Base-by-base conservation (phyloP, 108 stramenopile genomes). In the Conticribra weissflogii region DNA sequence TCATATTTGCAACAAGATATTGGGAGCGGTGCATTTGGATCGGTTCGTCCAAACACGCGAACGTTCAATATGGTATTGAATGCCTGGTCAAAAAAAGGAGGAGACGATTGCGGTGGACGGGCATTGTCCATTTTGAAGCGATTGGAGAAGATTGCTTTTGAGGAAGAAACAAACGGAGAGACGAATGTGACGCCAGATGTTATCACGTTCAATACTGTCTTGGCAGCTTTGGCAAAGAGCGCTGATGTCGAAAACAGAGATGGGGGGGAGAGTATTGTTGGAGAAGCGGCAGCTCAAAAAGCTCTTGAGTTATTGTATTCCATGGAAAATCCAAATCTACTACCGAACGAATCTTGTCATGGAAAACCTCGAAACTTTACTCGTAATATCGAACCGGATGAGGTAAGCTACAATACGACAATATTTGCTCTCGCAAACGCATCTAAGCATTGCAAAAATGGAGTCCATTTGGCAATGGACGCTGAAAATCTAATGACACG, bases 401-500 rank as follows among this genome's bases (percentile, higher is more conserved):
- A 25, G 34, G 73, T 78, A 18, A 59, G 66, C 17, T 78, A 78
- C 57, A 78, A 58, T 22, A 73, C 76, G 7, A 68, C 76, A 25
- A 78, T 78, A 17, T 19, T 55, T n/a, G 76, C 76, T 45, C 67
- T 73, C 24, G 76, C 76, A 18, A 78, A 76, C 44, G 74, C 74
- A 31, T 66, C 66, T 14, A 58, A 67, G 33, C 59, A 66, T 33
- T 17, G 46, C 50, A 32, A 68, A n/a, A 23, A 66, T 68, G 66
- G 63, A 22, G 22, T 25, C 18, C 14, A 4, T 21, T 67, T 61
- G 59, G 74, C 66, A 17, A 0, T 54, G 17, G 25, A 68, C 44
- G 59, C 74, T 23, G 66, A 76, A 18, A 45, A 23, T 12, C 45
- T 67, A 28, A 36, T 76, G n/a, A 4, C 34, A 54, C 74, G 74